Base-by-base conservation (phyloP, 768 basidiomycete genomes). In the Amanita jacksonii region DNA sequence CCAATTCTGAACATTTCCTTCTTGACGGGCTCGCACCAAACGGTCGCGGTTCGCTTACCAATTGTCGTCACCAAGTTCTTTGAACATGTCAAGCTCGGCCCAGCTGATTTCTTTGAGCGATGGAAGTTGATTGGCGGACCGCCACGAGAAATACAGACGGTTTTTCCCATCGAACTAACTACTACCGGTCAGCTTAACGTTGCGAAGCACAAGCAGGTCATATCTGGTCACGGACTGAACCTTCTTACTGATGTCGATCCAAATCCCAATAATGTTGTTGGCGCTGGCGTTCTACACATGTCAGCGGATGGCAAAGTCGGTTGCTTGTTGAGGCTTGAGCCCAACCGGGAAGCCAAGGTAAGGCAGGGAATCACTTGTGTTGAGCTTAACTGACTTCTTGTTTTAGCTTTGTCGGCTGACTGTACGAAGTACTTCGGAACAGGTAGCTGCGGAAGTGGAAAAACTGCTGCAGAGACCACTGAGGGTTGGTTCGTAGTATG, bases 51-150 rank as follows among this genome's bases (percentile, higher is more conserved):
- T 45, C 78, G 81, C 38, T 69, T 99, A 19, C 96, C 96, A 8
- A 77, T 99, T 51, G 76, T 87, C 34, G 55, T 96, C 45, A 83
- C 84, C 31, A 91, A 94, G 62, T 99, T 99, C 62, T 74, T 98
- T 45, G 94, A 96, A 57, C 86, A 88, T 19, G 93, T 97, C 51
- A 84, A 81, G 54, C 75, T 99, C 25, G 79, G 76, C 8, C 70
- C 76, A 49, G 65, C 75, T 0, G 88, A 96, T 52, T 99, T 98
- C 73, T 99, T 98, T 63, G 93, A 97, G 61, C 72, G 96, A 41
- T 99, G 96, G 96, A 93, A 91, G 62, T 65, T 96, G 53, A 98
- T 98, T 41, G 96, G 96, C 5, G 96, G 96, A 1, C 72, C 90
- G 9, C 96, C 96, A 22, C 76, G 93, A 39, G 96, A 99, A 66